phyloP scores from a whole-genome alignment of 345 rosid genomes.

The Excoecaria cochinchinensis region DNA sequence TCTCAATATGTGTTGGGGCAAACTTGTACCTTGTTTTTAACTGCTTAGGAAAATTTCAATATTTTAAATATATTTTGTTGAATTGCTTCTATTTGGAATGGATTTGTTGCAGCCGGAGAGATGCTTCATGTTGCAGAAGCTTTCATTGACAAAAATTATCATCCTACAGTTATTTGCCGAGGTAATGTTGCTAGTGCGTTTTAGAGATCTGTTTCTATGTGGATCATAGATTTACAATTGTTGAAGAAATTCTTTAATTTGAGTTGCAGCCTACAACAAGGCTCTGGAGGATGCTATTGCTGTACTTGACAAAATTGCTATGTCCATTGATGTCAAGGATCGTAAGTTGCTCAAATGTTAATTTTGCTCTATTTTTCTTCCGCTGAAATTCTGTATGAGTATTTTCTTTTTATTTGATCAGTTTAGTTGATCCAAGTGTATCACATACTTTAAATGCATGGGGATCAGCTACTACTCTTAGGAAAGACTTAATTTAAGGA shows the following conservation, averaged over 20 bases:
- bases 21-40: neutral
- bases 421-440: neutral
- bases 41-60: neutral
- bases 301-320: constrained; percentile 90
- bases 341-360: constrained; percentile 52
- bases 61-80: neutral
- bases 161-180: constrained; percentile 91
- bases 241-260: constrained; percentile 10
- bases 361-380: neutral
- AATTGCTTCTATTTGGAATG: neutral
- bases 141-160: constrained; percentile 80
- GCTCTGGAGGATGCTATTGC: constrained; percentile 93
- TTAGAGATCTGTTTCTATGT: constrained; percentile 7
- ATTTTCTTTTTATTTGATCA: neutral
- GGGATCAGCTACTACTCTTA: too few relatives aligned
- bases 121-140: constrained; percentile 99
- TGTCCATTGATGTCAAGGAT: constrained; percentile 73
- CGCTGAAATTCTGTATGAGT: neutral
- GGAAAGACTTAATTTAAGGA: too few relatives aligned
- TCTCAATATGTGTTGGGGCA: too few relatives aligned
- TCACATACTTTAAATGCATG: neutral
- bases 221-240: constrained; percentile 11
- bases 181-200: constrained; percentile 41
- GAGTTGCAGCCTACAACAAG: constrained; percentile 73
- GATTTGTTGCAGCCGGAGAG: constrained; percentile 69